Conservation (phyloP, 306 rosid species). For the Vicia sativa region DNA sequence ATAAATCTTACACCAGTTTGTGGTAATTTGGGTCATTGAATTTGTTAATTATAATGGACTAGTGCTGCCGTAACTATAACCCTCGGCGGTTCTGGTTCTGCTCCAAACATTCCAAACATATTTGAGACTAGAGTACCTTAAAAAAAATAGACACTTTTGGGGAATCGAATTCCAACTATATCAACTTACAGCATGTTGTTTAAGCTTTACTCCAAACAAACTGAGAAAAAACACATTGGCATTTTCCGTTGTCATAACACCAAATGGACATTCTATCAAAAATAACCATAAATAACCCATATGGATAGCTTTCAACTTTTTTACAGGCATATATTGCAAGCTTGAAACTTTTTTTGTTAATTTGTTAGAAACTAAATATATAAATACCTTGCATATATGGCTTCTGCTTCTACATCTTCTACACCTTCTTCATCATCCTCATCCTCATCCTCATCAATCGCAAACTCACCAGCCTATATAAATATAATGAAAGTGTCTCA, state of each 20-base stretch:
- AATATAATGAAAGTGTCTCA: slow-evolving; percentile 30
- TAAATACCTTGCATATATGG: slow-evolving; percentile 58
- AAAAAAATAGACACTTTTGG: background rate
- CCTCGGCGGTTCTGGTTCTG: background rate
- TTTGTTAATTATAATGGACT: slow-evolving; percentile 7
- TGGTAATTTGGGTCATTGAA: slow-evolving; percentile 20
- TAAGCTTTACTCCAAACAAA: background rate
- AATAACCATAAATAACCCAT: no score
- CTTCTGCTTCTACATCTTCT: slow-evolving; percentile 55
- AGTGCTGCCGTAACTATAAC: background rate
- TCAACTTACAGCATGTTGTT: background rate
- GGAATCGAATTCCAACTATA: background rate
- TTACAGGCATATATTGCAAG: background rate
- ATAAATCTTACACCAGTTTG: slow-evolving; percentile 7
- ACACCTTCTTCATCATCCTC: slow-evolving; percentile 52
- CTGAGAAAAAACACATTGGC: background rate
- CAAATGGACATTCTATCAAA: background rate
- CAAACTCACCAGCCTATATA: slow-evolving; percentile 62
- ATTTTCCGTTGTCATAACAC: background rate
- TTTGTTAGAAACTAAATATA: slow-evolving; percentile 10
- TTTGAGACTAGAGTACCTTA: background rate
- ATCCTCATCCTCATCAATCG: slow-evolving; percentile 49
- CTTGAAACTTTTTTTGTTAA: background rate
- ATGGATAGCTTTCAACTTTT: no score
- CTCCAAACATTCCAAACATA: background rate